These are phyloP conservation scores for Exophiala sp. DNA, from an alignment of 2,329 filamentous ascomycete genomes.

Conservation along the genomic window DNA sequence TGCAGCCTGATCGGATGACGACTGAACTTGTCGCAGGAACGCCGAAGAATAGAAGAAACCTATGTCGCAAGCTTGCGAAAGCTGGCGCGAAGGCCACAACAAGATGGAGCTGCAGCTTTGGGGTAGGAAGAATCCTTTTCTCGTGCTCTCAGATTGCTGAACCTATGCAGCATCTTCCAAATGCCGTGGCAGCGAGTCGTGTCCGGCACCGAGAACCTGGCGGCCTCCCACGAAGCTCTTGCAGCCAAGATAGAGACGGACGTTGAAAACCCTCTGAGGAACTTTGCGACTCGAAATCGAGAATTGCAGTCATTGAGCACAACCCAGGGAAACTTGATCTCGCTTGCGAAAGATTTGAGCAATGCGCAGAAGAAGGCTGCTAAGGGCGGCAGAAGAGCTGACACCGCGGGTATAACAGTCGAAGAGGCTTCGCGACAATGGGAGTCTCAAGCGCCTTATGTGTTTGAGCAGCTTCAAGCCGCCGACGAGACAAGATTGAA, in stretches of 20 bases:
- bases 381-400: slow-evolving; percentile 69
- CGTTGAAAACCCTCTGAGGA: slow-evolving; percentile 77
- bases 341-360: slow-evolving; percentile 80
- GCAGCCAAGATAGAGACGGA: slow-evolving; percentile 81
- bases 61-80: slow-evolving; percentile 81
- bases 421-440: slow-evolving; percentile 80
- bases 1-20: slow-evolving; percentile 1
- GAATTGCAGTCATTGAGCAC: slow-evolving; percentile 79
- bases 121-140: slow-evolving; percentile 60
- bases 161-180: slow-evolving; percentile 70
- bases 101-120: slow-evolving; percentile 74
- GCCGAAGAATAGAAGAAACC: slow-evolving; percentile 83
- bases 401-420: slow-evolving; percentile 68
- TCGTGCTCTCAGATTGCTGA: background rate
- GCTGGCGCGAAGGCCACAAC: slow-evolving; percentile 69
- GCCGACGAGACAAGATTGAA: slow-evolving; percentile 87
- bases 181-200: slow-evolving; percentile 86
- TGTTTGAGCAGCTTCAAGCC: slow-evolving; percentile 89
- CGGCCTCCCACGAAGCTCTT: slow-evolving; percentile 77
- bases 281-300: slow-evolving; percentile 65
- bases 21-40: slow-evolving; percentile 62
- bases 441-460: slow-evolving; percentile 90
- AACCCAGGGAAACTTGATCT: slow-evolving; percentile 74
- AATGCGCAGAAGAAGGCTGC: slow-evolving; percentile 80
- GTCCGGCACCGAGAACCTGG: slow-evolving; percentile 72